phyloP scores from a whole-genome alignment of 148 eudicot species.

The Camellia lanceoleosa region DNA sequence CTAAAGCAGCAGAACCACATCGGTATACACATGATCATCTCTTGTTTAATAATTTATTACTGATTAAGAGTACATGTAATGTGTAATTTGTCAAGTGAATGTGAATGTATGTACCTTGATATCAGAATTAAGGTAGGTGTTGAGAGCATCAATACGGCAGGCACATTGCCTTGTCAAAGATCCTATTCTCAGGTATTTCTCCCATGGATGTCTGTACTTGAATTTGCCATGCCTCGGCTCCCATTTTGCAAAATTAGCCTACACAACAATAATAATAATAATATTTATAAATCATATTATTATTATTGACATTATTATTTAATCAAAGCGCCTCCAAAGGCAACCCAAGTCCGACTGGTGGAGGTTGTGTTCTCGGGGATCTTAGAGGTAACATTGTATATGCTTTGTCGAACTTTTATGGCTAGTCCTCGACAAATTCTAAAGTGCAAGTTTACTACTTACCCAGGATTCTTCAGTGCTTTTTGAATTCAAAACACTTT shows the following conservation, averaged over 20 bases:
- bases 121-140: slow-evolving; percentile 23
- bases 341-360: background rate
- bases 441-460: slow-evolving; percentile 8
- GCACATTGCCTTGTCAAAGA: slow-evolving; percentile 33
- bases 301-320: background rate
- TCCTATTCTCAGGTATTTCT: slow-evolving; percentile 32
- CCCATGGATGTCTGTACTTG: slow-evolving; percentile 31
- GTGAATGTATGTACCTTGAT: background rate
- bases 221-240: slow-evolving; percentile 24
- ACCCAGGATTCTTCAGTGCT: slow-evolving; percentile 59
- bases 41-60: too few relatives aligned
- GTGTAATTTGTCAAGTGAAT: too few relatives aligned
- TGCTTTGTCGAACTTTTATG: too few relatives aligned
- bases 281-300: too few relatives aligned
- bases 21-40: too few relatives aligned
- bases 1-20: too few relatives aligned
- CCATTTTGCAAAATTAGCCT: background rate
- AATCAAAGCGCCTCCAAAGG: background rate
- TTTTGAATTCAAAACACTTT: slow-evolving; percentile 51
- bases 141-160: slow-evolving; percentile 32
- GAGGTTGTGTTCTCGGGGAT: too few relatives aligned
- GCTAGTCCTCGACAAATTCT: too few relatives aligned
- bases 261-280: background rate
- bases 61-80: too few relatives aligned
- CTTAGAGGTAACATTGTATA: too few relatives aligned